phyloP scores from a whole-genome alignment of 768 basidiomycete genomes.

The Hysterangium stoloniferum region DNA sequence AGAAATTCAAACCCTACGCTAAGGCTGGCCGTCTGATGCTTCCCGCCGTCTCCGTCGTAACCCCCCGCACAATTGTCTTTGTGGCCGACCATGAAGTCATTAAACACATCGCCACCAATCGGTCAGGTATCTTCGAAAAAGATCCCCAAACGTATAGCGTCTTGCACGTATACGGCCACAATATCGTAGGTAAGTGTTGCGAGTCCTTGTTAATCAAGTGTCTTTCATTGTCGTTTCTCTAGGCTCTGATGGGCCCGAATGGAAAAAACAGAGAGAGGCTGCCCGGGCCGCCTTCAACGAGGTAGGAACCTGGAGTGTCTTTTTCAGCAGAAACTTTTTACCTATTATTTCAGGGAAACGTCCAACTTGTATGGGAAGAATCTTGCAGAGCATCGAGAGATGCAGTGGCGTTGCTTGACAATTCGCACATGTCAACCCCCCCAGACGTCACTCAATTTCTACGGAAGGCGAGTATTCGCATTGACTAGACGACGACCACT shows the following conservation, averaged over 20 bases:
- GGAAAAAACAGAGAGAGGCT: constrained; percentile 39
- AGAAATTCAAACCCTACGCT: constrained; percentile 1
- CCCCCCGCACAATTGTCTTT: constrained; percentile 9
- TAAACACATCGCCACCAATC: constrained; percentile 1
- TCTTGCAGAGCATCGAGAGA: constrained; percentile 32
- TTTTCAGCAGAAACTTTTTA: background rate
- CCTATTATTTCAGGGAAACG: constrained; percentile 29
- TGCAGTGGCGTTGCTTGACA: constrained; percentile 35
- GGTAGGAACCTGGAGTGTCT: constrained; percentile 18
- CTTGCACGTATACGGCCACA: constrained; percentile 39
- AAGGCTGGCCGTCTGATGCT: constrained; percentile 1
- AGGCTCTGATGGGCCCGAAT: constrained; percentile 34
- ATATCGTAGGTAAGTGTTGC: constrained; percentile 23
- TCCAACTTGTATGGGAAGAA: constrained; percentile 43
- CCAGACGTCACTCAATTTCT: constrained; percentile 18
- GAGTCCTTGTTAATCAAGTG: no score
- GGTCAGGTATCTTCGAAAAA: constrained; percentile 6
- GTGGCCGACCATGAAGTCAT: constrained; percentile 9
- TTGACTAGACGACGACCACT: background rate
- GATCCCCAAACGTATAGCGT: constrained; percentile 27
- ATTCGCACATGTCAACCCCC: background rate
- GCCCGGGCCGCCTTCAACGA: constrained; percentile 46
- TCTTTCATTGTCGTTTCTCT: constrained; percentile 16
- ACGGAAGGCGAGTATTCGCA: constrained; percentile 17
- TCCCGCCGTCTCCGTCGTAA: constrained; percentile 5